These are phyloP conservation scores for Boletus insuetus DNA, from an alignment of 768 basidiomycete species.

Conservation along the genomic window DNA sequence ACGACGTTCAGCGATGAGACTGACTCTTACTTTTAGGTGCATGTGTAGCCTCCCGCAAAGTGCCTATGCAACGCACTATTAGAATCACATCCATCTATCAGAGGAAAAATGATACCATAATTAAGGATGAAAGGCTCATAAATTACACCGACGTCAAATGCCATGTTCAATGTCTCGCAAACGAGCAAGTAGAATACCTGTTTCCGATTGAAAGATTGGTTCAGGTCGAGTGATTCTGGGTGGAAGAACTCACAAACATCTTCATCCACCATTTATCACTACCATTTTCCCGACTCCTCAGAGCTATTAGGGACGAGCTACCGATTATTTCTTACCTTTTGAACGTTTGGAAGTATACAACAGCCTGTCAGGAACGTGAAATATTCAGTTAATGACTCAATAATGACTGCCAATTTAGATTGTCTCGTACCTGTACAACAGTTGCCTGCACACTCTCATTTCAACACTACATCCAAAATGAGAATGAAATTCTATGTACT, in stretches of 20 bases:
- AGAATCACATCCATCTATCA: background rate
- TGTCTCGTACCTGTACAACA: background rate
- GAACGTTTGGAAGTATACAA: background rate
- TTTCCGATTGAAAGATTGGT: background rate
- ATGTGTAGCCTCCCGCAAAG: background rate
- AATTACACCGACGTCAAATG: background rate
- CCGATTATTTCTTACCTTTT: background rate
- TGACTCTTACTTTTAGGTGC: background rate
- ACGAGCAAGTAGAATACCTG: background rate
- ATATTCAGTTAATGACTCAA: background rate
- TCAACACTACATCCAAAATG: background rate
- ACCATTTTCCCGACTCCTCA: too few relatives aligned
- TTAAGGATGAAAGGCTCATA: background rate
- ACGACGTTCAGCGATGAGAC: background rate
- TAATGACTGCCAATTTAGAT: background rate
- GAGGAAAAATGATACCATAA: background rate
- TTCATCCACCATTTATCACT: background rate
- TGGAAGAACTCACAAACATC: background rate
- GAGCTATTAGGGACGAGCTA: background rate
- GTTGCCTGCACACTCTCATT: background rate
- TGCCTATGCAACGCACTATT: background rate
- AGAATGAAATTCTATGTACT: background rate
- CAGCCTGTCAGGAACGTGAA: background rate
- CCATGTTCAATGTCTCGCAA: background rate
- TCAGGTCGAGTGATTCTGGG: background rate